Evolutionary conservation across 2,329 filamentous ascomycete species (phyloP).

Genomic region (Alternaria novae-zelandiae): DNA sequence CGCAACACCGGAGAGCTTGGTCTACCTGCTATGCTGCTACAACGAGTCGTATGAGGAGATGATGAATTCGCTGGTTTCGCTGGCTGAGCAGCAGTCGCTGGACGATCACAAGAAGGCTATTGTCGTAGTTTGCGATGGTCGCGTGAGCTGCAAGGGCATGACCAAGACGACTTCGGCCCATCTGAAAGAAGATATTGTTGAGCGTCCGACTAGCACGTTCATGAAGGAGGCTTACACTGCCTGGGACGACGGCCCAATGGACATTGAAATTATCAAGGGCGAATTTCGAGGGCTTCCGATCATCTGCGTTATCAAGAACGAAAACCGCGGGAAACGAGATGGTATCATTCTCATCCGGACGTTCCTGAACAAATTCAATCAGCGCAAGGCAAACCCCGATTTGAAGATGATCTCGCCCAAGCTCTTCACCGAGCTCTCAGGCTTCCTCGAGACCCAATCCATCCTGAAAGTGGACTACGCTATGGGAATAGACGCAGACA

Average conservation of each 20-base stretch:
- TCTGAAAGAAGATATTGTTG: constrained; percentile 6
- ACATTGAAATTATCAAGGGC: constrained; percentile 3
- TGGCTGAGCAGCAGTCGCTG: constrained; percentile 4
- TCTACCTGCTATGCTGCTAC: constrained; percentile 6
- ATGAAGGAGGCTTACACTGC: background rate
- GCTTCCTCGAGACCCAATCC: background rate
- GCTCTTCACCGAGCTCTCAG: background rate
- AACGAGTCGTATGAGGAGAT: constrained; percentile 6
- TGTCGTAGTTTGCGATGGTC: constrained; percentile 6
- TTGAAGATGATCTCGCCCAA: background rate
- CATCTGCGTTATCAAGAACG: constrained; percentile 7
- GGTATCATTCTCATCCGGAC: constrained; percentile 4
- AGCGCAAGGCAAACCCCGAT: background rate
- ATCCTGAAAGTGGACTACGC: constrained; percentile 1
- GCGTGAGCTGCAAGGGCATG: constrained; percentile 6
- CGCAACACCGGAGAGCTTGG: background rate
- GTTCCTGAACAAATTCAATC: constrained; percentile 6
- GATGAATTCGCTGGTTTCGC: constrained; percentile 4
- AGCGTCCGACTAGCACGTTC: background rate
- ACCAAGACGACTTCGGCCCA: constrained; percentile 6
- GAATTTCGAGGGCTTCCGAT: constrained; percentile 6
- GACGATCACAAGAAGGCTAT: constrained; percentile 6
- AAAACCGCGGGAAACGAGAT: constrained; percentile 11
- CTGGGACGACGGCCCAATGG: constrained; percentile 4
- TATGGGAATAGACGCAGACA: constrained; percentile 8